Conservation (phyloP, 2,329 filamentous ascomycete species). For the Coniochaeta hoffmannii region DNA sequence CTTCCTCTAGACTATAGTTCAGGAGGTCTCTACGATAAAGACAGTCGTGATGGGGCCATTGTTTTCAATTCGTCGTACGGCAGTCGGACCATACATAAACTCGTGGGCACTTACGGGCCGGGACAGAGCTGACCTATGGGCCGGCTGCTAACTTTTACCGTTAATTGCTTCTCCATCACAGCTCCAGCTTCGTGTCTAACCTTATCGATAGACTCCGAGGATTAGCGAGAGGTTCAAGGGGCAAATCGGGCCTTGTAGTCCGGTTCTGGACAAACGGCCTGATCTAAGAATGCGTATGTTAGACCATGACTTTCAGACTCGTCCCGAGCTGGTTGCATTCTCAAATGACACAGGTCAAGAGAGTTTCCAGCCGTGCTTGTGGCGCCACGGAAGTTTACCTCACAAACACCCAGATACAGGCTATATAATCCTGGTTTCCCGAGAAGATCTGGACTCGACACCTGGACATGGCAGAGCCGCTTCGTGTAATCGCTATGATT, state of each 20-base stretch:
- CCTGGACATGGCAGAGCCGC: background rate
- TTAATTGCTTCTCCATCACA: background rate
- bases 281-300: background rate
- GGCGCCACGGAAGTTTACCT: background rate
- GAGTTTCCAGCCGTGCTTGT: background rate
- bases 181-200: background rate
- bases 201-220: background rate
- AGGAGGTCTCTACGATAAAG: background rate
- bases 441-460: background rate
- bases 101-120: background rate
- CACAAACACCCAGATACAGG: background rate
- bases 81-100: conserved; percentile 1
- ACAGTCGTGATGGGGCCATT: background rate
- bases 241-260: background rate
- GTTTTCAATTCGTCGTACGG: background rate
- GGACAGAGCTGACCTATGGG: background rate
- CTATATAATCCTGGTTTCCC: background rate
- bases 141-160: background rate
- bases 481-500: background rate
- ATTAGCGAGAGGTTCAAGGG: background rate
- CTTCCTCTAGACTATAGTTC: background rate
- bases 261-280: background rate
- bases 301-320: background rate
- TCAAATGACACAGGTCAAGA: background rate
- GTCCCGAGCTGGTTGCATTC: background rate